A percentile compares a stretch with the other conserved stretches of the same genome.
Conservation (phyloP, 1,284 basidiomycete species). For the Boletus smithii region DNA sequence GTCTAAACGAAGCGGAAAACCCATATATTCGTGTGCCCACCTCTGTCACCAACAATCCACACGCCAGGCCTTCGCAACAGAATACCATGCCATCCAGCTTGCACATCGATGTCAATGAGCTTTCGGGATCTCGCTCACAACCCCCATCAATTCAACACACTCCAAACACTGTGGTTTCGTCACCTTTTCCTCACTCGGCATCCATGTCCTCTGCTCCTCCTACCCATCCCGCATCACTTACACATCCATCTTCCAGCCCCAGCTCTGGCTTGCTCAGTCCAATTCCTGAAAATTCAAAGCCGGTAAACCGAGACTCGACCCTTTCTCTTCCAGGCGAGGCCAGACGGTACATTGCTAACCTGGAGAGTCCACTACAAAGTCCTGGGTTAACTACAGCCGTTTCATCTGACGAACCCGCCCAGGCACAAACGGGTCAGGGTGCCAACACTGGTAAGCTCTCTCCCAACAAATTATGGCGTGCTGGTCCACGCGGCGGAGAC, state of each 20-base stretch:
- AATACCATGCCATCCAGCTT: background rate
- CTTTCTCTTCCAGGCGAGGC: conserved; percentile 73
- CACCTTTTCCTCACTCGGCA: too few relatives aligned
- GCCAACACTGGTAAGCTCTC: conserved; percentile 1
- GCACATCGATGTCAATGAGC: conserved; percentile 1
- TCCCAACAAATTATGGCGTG: conserved; percentile 4
- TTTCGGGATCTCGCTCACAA: conserved; percentile 10
- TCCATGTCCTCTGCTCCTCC: background rate
- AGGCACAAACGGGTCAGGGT: background rate
- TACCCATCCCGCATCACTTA: conserved; percentile 15
- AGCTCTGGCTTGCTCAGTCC: conserved; percentile 28
- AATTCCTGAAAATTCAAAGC: conserved; percentile 29
- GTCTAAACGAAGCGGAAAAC: conserved; percentile 14
- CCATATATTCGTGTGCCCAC: background rate
- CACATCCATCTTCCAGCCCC: conserved; percentile 26
- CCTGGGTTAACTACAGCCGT: conserved; percentile 28
- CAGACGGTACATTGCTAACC: conserved; percentile 62
- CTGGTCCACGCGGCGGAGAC: conserved; percentile 13
- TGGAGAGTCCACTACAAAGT: conserved; percentile 63
- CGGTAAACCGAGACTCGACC: conserved; percentile 51
- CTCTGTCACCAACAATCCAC: conserved; percentile 2
- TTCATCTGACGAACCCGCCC: background rate
- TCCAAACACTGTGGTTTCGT: conserved; percentile 3
- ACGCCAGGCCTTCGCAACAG: conserved; percentile 14
- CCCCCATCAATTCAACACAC: conserved; percentile 2